Base-by-base conservation (phyloP, 768 basidiomycete genomes). In the Podaxis rugospora region DNA sequence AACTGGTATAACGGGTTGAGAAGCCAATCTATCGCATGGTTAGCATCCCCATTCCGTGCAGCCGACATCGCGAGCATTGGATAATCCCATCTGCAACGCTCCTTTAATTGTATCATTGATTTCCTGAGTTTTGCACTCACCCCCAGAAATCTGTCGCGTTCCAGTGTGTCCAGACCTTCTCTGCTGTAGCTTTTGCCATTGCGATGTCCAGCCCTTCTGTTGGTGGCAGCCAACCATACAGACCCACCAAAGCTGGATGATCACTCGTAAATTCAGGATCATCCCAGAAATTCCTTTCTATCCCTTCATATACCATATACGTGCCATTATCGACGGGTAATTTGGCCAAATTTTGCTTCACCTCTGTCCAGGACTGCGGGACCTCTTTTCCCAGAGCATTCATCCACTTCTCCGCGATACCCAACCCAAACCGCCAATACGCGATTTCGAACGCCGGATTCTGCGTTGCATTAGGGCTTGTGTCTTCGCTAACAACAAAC, bases 31-130 rank as follows among this genome's bases (percentile, higher is more conserved):
- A 86, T 64, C 0, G 83, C 85, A 64, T 80, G 71, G 40, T 78
- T 77, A 4, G 74, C 66, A 32, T 83, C 72, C 4, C 80, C 80
- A 49, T 80, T 80, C 2, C 84, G 74, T 18, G 83, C 84, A 10
- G 85, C 83, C 1, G 81, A 82, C 82, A 86, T 84, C 0, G 84
- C 84, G 2, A 85, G 77, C 79, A 85, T 81, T 0, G 83, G 82
- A 63, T 84, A 85, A 66, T 85, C 85, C 85, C 84, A 86, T 37
- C 83, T 83, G 5, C 18, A 25, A 27, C 9, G 7, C 21, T 27
- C 7, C 25, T 49, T 21, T 23, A 23, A 49, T 27, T 11, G 21
- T 6, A 21, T 49, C 47, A 21, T 18, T 16, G 7, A 23, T 10
- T 14, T 6, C 21, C 11, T 13, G 35, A 37, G 18, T 1, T 7